Evolutionary conservation across 352 stramenopile species (phyloP), one percentile per base, ranked within the genome.

Genomic region (Pythium apleroticum): DNA sequence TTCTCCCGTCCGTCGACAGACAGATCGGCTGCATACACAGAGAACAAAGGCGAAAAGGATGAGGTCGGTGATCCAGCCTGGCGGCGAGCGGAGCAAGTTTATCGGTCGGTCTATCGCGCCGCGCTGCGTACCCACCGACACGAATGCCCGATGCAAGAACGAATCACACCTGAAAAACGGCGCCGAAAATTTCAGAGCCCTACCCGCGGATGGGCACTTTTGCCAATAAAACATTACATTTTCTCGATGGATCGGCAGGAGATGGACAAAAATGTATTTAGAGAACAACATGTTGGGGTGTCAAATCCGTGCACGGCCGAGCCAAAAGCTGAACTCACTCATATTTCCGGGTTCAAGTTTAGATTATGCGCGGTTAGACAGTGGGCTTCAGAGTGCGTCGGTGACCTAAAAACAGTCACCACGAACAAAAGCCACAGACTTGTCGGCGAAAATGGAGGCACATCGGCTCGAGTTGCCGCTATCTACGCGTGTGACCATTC

Each of bases 111-210:
- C 9, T 49, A 49, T 49, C 41, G 41, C 12, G 4, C n/a, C 15
- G 19, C 41, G 35, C 19, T 39, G 33, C 37, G 41, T 49, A 49
- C 41, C 41, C 41, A 49, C 20, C 6, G 41, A 49, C 41, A 28
- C 41, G 8, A 62, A 20, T 49, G 54, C 22, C 24, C 25, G 20
- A n/a, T 19, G 24, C 8, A 31, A 57, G 33, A 68, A 43, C 62
- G 52, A 52, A 45, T 50, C 57, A 37, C 55, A 60, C 53, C 46
- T 56, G 71, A 65, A 61, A 62, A 59, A 66, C 68, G 24, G 46
- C 68, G 30, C 57, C 25, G 69, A 90, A 90, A 90, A 71, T 90
- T 90, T 90, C 79, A 83, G 28, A 84, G 54, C 78, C 81, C 81
- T 88, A 90, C 71, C 71, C 78, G 52, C 66, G 56, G 11, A 41